phyloP scores from a whole-genome alignment of 1,139 yeast genomes.

The Blastobotrys illinoisensis region DNA sequence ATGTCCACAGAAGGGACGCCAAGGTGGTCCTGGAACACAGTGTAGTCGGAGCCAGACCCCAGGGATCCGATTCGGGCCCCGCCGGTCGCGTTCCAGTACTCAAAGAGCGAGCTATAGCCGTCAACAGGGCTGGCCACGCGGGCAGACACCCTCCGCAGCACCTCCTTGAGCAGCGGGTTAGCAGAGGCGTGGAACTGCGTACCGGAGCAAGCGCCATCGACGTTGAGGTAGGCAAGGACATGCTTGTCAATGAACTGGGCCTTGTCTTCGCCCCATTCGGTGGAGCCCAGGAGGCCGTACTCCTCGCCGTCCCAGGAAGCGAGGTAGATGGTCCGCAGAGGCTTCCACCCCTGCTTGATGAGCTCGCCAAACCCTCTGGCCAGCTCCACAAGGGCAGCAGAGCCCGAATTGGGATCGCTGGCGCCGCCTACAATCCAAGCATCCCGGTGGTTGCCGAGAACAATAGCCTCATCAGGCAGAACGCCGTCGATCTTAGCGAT shows the following conservation, averaged over 20 bases:
- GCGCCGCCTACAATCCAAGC: constrained; percentile 73
- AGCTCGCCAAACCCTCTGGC: constrained; percentile 52
- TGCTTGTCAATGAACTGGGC: constrained; percentile 38
- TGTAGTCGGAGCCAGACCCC: constrained; percentile 66
- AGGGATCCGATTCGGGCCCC: constrained; percentile 39
- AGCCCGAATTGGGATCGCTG: constrained; percentile 66
- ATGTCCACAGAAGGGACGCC: constrained; percentile 61
- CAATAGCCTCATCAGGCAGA: constrained; percentile 45
- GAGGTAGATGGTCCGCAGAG: constrained; percentile 52
- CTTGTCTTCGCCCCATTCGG: constrained; percentile 62
- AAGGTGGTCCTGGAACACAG: constrained; percentile 60
- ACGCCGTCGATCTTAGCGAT: constrained; percentile 52
- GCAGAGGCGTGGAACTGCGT: constrained; percentile 40
- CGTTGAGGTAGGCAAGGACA: constrained; percentile 55
- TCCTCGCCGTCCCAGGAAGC: constrained; percentile 79
- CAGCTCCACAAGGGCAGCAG: constrained; percentile 54
- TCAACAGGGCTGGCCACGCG: constrained; percentile 43
- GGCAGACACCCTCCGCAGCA: constrained; percentile 39
- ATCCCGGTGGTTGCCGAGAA: constrained; percentile 67
- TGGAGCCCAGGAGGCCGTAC: constrained; percentile 60
- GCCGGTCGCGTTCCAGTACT: constrained; percentile 46
- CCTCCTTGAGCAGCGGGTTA: constrained; percentile 48
- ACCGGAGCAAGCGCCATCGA: constrained; percentile 59
- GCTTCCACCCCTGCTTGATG: constrained; percentile 50
- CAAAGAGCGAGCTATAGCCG: constrained; percentile 42